Percentiles rank a stretch among this genome's conserved stretches.
phyloP scores from a whole-genome alignment of 352 stramenopile species.

The Phytopythium montanum region DNA sequence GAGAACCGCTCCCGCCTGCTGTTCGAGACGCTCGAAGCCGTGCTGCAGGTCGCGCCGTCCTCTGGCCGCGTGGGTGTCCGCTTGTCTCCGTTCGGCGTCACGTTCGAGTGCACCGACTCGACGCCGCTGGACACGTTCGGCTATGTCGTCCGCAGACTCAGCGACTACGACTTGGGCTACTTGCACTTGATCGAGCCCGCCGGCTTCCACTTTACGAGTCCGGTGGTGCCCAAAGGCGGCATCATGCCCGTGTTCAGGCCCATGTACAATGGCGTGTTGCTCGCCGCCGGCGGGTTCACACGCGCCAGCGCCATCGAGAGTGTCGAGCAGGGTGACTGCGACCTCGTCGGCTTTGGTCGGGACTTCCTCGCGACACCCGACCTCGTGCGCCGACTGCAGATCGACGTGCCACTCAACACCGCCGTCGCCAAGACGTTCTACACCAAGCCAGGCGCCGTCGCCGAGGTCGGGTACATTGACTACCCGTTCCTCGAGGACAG shows the following conservation, averaged over 20 bases:
- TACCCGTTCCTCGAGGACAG: slow-evolving; percentile 14
- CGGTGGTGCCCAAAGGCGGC: slow-evolving; percentile 19
- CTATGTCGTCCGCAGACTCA: slow-evolving; percentile 22
- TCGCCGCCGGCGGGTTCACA: slow-evolving; percentile 28
- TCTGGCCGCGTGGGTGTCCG: slow-evolving; percentile 16
- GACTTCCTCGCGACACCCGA: slow-evolving; percentile 55
- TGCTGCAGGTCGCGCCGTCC: slow-evolving; percentile 7
- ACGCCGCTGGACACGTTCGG: slow-evolving; percentile 24
- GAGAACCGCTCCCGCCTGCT: slow-evolving; percentile 17
- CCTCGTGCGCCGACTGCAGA: slow-evolving; percentile 26
- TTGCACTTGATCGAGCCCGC: slow-evolving; percentile 36
- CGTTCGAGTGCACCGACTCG: slow-evolving; percentile 28
- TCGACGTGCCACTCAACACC: slow-evolving; percentile 23
- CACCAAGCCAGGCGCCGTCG: slow-evolving; percentile 7
- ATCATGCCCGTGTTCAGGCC: slow-evolving; percentile 23
- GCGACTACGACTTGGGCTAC: slow-evolving; percentile 30
- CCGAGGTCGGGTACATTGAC: slow-evolving; percentile 20
- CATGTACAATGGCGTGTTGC: slow-evolving; percentile 34
- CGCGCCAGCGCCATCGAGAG: slow-evolving; percentile 21
- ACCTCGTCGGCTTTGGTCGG: slow-evolving; percentile 42
- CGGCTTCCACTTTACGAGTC: slow-evolving; percentile 15
- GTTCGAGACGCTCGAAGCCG: slow-evolving; percentile 46
- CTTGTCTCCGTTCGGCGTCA: slow-evolving; percentile 23
- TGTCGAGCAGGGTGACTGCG: slow-evolving; percentile 21
- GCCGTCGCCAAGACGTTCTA: slow-evolving; percentile 24